Evolutionary conservation across 164 flowering plant genomes (phyloP).

Genomic region (Umbilicus rupestris): DNA sequence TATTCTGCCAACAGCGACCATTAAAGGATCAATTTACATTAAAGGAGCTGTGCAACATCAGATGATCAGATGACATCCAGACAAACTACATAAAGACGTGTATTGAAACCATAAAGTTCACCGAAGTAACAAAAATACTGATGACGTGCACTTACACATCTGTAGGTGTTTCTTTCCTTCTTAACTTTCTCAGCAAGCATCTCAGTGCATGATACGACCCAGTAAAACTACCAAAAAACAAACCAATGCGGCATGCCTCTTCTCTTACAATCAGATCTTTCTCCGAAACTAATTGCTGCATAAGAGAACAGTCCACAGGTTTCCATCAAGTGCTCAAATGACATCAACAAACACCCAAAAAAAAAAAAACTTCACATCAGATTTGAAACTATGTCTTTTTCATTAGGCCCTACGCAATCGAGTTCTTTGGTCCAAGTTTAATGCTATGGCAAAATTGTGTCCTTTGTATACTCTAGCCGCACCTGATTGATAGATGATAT

Average conservation of each 20-base stretch:
- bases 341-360: background rate
- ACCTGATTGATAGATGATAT: too few species aligned
- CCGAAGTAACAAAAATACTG: background rate
- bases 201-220: conserved; percentile 92
- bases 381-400: too few species aligned
- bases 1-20: conserved; percentile 39
- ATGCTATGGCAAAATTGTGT: background rate
- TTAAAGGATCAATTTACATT: background rate
- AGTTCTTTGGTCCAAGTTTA: background rate
- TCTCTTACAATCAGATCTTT: conserved; percentile 94
- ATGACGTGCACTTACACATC: conserved; percentile 56
- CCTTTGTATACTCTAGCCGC: background rate
- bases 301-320: background rate
- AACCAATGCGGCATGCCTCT: conserved; percentile 92
- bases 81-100: too few species aligned
- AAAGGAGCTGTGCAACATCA: background rate
- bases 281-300: conserved; percentile 98
- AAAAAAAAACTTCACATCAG: background rate
- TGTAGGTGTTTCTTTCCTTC: conserved; percentile 78
- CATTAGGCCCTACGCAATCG: too few species aligned
- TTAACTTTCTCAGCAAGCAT: conserved; percentile 69
- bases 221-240: conserved; percentile 91
- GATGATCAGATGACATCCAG: too few species aligned
- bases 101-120: background rate
- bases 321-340: background rate